Base-by-base conservation (phyloP, 805 yeast genomes). In the Candida oleophila region DNA sequence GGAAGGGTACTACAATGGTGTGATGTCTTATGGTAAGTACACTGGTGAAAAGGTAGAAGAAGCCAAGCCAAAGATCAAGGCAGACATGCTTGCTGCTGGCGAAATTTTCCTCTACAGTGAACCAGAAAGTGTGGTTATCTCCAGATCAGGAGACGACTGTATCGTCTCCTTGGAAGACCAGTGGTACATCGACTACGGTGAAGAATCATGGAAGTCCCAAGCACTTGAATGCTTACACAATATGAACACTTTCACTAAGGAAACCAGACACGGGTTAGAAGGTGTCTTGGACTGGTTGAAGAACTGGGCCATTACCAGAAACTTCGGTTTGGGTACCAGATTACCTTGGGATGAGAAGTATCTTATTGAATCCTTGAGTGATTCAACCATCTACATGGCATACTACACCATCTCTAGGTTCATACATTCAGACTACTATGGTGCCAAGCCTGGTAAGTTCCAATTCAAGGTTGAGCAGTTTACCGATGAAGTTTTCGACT, bases 141-240 rank as follows among this genome's bases (percentile, higher is more conserved):
- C 98, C 14, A 87, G 99, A 73, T 89, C 97, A 38, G 97, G 97
- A 55, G 99, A 94, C 65, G 89, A 84, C 49, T 94, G 99, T 78
- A 83, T 92, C 59, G 99, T 94, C 36, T 89, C 98, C 4, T 80
- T 94, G 44, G 98, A 95, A 72, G 98, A 94, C 71, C 99, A 94
- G 76, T 94, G 99, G 99, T 94, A 82, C 69, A 80, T 89, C 59
- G 97, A 94, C 66, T 94, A 94, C 61, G 99, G 99, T 78, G 99
- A 94, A 78, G 89, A 81, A 56, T 56, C 71, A 14, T 94, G 99
- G 99, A 88, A 87, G 63, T 68, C 75, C 14, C 81, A 80, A 64
- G 95, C 97, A 45, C 71, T 83, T 52, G 94, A 86, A 58, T 86
- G 96, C 65, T 77, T 94, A 51, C 77, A 76, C 41, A 64, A 69